Conservation (phyloP, 805 yeast species). For the Yamadazyma phyllophila region DNA sequence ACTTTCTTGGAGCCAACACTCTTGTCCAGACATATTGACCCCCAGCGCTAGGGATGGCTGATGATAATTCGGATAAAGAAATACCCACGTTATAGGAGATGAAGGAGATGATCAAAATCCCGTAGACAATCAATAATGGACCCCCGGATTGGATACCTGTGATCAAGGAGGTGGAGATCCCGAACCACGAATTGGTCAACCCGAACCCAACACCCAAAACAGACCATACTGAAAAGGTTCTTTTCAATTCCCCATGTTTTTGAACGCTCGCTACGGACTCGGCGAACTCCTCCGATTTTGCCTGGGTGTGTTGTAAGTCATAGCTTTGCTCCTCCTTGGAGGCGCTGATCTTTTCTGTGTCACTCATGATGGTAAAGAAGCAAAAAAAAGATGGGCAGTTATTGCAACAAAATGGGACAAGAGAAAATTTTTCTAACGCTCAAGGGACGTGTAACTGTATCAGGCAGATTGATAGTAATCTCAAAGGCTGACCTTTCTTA, state of each 20-base stretch:
- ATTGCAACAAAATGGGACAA: not conserved
- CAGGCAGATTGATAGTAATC: not conserved
- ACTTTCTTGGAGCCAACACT: slow-evolving; percentile 36
- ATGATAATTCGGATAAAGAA: slow-evolving; percentile 38
- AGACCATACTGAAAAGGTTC: slow-evolving; percentile 40
- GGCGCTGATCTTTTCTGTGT: not conserved
- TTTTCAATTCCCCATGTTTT: slow-evolving; percentile 19
- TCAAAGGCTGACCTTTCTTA: not conserved
- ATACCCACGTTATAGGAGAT: slow-evolving; percentile 38
- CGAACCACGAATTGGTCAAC: slow-evolving; percentile 44
- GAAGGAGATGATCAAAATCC: slow-evolving; percentile 37
- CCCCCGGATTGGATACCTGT: slow-evolving; percentile 44
- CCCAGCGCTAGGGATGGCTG: slow-evolving; percentile 42
- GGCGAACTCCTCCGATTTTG: slow-evolving; percentile 2
- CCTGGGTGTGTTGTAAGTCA: not conserved
- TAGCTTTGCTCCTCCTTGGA: not conserved
- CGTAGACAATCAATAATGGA: slow-evolving; percentile 39
- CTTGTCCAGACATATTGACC: slow-evolving; percentile 45
- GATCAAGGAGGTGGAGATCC: slow-evolving; percentile 38
- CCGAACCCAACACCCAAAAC: slow-evolving; percentile 42
- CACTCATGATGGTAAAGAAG: slow-evolving; percentile 1
- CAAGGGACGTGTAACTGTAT: slow-evolving; percentile 5
- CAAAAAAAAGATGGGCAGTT: not conserved
- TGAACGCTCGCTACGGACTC: not conserved
- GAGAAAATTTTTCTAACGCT: slow-evolving; percentile 1